These are phyloP conservation scores for Mortierella sp. DNA, from an alignment of 371 early-diverging fungal genomes.

Conservation along the genomic window DNA sequence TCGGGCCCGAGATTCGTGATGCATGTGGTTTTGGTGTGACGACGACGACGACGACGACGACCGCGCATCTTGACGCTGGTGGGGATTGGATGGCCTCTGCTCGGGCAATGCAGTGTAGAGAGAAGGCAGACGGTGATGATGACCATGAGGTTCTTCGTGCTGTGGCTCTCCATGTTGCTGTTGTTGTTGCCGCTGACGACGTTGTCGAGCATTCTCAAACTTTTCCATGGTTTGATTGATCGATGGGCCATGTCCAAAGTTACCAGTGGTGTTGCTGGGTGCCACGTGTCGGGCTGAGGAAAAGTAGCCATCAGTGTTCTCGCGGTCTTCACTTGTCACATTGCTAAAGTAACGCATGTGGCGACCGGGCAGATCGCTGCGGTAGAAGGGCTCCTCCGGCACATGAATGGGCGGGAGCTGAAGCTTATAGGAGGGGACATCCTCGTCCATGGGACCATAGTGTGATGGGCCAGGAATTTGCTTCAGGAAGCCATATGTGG, in stretches of 20 bases:
- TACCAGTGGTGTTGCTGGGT: slow-evolving; percentile 51
- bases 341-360: slow-evolving; percentile 54
- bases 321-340: slow-evolving; percentile 49
- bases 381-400: slow-evolving; percentile 52
- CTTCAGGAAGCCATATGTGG: slow-evolving; percentile 19
- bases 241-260: slow-evolving; percentile 49
- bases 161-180: slow-evolving; percentile 1
- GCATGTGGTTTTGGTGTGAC: too few relatives aligned
- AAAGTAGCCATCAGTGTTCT: slow-evolving; percentile 37
- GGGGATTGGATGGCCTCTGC: slow-evolving; percentile 39
- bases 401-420: slow-evolving; percentile 44
- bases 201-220: slow-evolving; percentile 16
- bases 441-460: slow-evolving; percentile 13
- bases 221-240: slow-evolving; percentile 33
- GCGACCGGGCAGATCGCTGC: slow-evolving; percentile 47
- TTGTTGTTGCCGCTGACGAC: slow-evolving; percentile 14
- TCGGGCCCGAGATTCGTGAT: too few relatives aligned
- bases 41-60: too few relatives aligned
- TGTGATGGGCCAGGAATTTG: slow-evolving; percentile 5
- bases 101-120: slow-evolving; percentile 47
- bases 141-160: not conserved
- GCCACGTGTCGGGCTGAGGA: slow-evolving; percentile 47
- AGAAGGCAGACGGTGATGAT: slow-evolving; percentile 14
- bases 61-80: too few relatives aligned
- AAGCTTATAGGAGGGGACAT: too few relatives aligned